Base-by-base conservation (phyloP, 768 basidiomycete genomes). In the Crucibulum laeve region DNA sequence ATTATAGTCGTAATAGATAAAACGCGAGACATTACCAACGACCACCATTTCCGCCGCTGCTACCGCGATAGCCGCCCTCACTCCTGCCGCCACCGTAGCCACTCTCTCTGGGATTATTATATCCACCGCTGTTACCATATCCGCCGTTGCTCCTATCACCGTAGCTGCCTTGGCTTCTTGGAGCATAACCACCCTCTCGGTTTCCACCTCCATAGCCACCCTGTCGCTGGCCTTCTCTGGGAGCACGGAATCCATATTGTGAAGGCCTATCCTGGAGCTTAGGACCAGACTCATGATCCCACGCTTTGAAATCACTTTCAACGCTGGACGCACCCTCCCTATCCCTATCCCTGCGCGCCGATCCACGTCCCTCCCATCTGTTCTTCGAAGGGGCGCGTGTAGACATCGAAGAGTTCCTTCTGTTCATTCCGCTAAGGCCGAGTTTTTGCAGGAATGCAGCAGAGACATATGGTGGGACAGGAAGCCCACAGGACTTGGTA, bases 401-500 rank as follows among this genome's bases (percentile, higher is more conserved):
- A n/a, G n/a, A n/a, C n/a, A n/a, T n/a, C n/a, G n/a, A n/a, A n/a
- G n/a, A n/a, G n/a, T n/a, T n/a, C n/a, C n/a, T n/a, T 30, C 28
- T 7, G 28, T 7, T n/a, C 28, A 30, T 30, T 30, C 63, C 59
- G 4, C 39, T 37, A 24, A 73, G 43, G 1, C 74, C 74, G 8
- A 74, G 51, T 40, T 57, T 59, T 23, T 57, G 26, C 60, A 86
- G 54, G 64, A 85, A 74, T 37, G 48, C 49, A 2, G 58, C 55
- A 2, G 74, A 74, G 11, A 87, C 64, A 53, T 69, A 71, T 2
- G 86, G 83, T 17, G 79, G 63, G 22, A 56, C 45, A 1, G 61
- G 39, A 40, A 86, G 55, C 17, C 84, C 84, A 25, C 71, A 68
- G 2, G 73, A 77, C 26, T 76, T 71, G 1, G 65, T 64, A 0